Percentiles rank a stretch among this genome's conserved stretches.
phyloP scores from a whole-genome alignment of 768 basidiomycete genomes.

The Tubosaeta sp. region DNA sequence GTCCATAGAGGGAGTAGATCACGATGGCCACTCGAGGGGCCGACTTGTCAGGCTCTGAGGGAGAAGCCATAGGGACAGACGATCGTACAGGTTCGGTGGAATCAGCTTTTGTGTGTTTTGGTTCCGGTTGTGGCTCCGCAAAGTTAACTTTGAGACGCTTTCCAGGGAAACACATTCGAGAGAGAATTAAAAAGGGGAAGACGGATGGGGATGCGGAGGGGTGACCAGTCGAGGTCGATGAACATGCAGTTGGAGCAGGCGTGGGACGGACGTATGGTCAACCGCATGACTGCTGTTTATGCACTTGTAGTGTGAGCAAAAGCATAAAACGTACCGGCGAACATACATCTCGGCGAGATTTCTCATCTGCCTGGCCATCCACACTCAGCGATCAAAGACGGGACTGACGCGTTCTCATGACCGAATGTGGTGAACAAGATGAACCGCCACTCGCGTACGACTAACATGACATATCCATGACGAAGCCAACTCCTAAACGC shows the following conservation, averaged over 20 bases:
- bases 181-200: not conserved
- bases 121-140: slow-evolving; percentile 25
- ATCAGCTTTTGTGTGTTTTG: slow-evolving; percentile 12
- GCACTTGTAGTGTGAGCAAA: slow-evolving; percentile 2
- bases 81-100: not conserved
- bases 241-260: slow-evolving; percentile 9
- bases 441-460: not conserved
- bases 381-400: not conserved
- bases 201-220: slow-evolving; percentile 7
- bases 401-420: not conserved
- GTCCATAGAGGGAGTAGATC: slow-evolving; percentile 50
- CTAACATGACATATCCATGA: not conserved
- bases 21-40: slow-evolving; percentile 41
- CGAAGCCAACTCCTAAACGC: slow-evolving; percentile 9
- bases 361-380: slow-evolving; percentile 8
- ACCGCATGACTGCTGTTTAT: slow-evolving; percentile 11
- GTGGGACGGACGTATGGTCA: slow-evolving; percentile 23
- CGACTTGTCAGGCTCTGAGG: slow-evolving; percentile 8
- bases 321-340: not conserved
- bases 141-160: slow-evolving; percentile 35
- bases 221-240: not conserved
- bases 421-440: not conserved
- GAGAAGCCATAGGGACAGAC: not conserved
- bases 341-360: not conserved
- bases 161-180: slow-evolving; percentile 37